Evolutionary conservation across 495 filamentous ascomycete species (phyloP).

Genomic region (Aspergillus sclerotioniger): DNA sequence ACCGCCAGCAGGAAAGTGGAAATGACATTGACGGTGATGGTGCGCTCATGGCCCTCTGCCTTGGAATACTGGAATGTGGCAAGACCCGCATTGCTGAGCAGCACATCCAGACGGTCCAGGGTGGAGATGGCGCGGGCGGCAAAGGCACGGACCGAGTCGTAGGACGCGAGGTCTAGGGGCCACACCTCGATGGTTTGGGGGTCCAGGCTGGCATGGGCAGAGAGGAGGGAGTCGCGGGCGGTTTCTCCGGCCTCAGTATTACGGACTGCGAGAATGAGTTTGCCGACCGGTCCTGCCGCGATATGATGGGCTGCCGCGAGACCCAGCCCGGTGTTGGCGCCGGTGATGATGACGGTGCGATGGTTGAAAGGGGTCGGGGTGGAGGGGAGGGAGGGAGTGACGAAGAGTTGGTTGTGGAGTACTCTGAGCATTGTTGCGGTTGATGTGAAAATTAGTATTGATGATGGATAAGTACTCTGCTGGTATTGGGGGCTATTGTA

Average conservation of each 20-base stretch:
- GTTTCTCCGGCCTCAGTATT: conserved; percentile 37
- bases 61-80: conserved; percentile 15
- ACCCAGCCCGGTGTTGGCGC: conserved; percentile 50
- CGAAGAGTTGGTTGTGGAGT: conserved; percentile 9
- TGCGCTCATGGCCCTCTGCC: conserved; percentile 35
- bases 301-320: conserved; percentile 46
- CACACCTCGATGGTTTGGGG: conserved; percentile 35
- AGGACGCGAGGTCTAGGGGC: conserved; percentile 35
- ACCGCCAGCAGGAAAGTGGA: conserved; percentile 37
- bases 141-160: conserved; percentile 32
- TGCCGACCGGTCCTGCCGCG: conserved; percentile 32
- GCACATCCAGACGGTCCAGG: conserved; percentile 30
- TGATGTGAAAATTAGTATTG: too few relatives aligned
- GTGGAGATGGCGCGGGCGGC: conserved; percentile 17
- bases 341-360: conserved; percentile 53
- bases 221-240: conserved; percentile 32
- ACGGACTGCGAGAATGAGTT: conserved; percentile 48
- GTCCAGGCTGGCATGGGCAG: conserved; percentile 21
- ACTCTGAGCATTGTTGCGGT: background rate
- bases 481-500: too few relatives aligned
- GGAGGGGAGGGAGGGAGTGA: background rate
- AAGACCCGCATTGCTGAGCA: conserved; percentile 38
- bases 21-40: conserved; percentile 44
- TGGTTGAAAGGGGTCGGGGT: conserved; percentile 15
- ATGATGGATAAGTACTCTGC: too few relatives aligned